Conservation (phyloP, 2,329 filamentous ascomycete species). For the Cadophora malorum region DNA sequence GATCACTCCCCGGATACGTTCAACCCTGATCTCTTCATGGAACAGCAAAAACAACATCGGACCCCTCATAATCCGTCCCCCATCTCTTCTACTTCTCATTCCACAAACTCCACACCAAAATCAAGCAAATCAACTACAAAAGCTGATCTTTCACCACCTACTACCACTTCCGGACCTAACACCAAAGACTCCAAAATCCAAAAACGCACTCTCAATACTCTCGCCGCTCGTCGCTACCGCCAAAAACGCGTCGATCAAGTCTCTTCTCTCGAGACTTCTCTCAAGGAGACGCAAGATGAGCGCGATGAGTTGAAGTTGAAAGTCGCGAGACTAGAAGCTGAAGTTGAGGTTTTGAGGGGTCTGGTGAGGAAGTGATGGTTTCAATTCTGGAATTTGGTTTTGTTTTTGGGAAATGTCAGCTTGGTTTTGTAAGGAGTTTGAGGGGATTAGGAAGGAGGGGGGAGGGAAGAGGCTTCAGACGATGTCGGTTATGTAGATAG, state of each 20-base stretch:
- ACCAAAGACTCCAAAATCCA: slow-evolving; percentile 31
- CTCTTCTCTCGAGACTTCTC: slow-evolving; percentile 62
- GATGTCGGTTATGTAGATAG: slow-evolving; percentile 34
- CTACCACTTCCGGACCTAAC: background rate
- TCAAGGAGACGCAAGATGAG: slow-evolving; percentile 65
- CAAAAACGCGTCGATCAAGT: slow-evolving; percentile 74
- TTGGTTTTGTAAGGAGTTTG: too few species aligned
- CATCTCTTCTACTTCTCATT: slow-evolving; percentile 4
- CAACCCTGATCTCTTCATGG: background rate
- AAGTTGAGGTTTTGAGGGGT: slow-evolving; percentile 65
- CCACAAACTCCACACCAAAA: background rate
- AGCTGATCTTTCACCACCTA: background rate
- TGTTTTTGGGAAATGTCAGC: background rate
- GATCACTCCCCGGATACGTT: slow-evolving; percentile 7
- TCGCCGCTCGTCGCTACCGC: slow-evolving; percentile 74
- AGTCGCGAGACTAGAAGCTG: slow-evolving; percentile 69
- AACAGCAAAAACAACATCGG: background rate
- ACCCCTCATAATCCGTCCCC: background rate
- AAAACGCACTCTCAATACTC: slow-evolving; percentile 72
- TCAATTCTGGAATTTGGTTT: background rate
- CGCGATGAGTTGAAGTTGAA: slow-evolving; percentile 67
- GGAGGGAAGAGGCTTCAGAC: slow-evolving; percentile 26
- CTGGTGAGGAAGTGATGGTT: slow-evolving; percentile 44
- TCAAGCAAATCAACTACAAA: slow-evolving; percentile 10
- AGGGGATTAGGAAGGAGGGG: background rate